These are phyloP conservation scores for Melaleuca alternifolia DNA, from an alignment of 345 rosid species.

Conservation along the genomic window DNA sequence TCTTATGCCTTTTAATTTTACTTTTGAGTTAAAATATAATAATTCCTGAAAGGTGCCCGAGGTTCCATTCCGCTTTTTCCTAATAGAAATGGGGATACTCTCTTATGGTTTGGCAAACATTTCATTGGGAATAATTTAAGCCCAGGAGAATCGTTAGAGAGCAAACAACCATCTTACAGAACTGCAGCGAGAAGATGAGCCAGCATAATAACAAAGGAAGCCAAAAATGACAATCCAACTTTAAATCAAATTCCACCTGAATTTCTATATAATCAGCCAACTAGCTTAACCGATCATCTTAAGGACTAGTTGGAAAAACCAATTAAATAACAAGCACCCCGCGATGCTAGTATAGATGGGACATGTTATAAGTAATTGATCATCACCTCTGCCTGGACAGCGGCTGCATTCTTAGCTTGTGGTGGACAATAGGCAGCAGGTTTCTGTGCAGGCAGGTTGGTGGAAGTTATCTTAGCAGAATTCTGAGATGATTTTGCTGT, in stretches of 20 bases:
- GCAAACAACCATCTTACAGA: not conserved
- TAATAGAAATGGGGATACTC: not conserved
- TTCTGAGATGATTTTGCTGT: constrained; percentile 18
- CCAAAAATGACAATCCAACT: not conserved
- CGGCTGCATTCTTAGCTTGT: constrained; percentile 72
- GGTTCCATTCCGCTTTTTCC: not conserved
- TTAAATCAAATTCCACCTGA: not conserved
- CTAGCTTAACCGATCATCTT: not conserved
- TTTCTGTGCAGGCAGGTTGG: constrained; percentile 40
- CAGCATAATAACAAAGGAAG: not conserved
- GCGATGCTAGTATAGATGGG: not conserved
- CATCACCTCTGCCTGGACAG: constrained; percentile 82
- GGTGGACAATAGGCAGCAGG: constrained; percentile 97
- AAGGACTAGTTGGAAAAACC: not conserved
- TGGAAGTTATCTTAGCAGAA: constrained; percentile 29
- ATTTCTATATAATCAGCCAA: not conserved
- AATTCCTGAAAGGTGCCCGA: not conserved
- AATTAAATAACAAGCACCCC: not conserved
- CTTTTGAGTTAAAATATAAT: not conserved
- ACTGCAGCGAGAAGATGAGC: not conserved
- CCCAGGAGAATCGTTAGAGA: not conserved
- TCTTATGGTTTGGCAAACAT: not conserved
- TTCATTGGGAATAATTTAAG: not conserved
- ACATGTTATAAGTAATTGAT: not conserved
- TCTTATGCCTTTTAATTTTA: not conserved